Evolutionary conservation across 129 eudicot species (phyloP), one percentile per base, ranked within the genome.

Genomic region (Flaveria sonorensis): DNA sequence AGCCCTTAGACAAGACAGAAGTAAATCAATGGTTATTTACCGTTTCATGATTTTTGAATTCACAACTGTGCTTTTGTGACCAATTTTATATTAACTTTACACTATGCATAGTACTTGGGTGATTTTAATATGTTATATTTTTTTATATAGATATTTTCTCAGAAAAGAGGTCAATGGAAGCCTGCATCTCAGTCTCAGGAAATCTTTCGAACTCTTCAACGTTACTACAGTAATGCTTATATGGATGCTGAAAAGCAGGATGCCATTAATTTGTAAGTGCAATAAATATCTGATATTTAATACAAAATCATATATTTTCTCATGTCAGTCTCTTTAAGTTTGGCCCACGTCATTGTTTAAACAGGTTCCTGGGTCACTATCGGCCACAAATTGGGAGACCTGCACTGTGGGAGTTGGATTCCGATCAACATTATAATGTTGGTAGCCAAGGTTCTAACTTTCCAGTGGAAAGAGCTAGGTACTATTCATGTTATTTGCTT

Each of bases 211-310:
- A 94, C 93, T 78, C 81, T 94, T 40, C 98, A 94, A 60, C 96
- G 98, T 42, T 94, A 89, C 79, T 94, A 89, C 47, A 94, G 96
- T 67, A 94, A 91, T 76, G 97, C 96, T 15, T 94, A 94, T 86
- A 87, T 94, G 98, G 98, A 94, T 91, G 92, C 93, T 11, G 92
- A 89, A 78, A 94, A 94, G 81, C 98, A 94, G 78, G 98, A 94
- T 78, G 96, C 97, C 78, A 94, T 94, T 51, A 94, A 94, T 70
- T 87, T 94, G 98, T 91, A 75, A 87, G 98, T 83, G 70, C 40
- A 21, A 2, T 57, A 21, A 20, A 47, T 18, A 10, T 67, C 3
- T 19, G 23, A 52, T 3, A 8, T 23, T 52, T 3, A 20, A 15
- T 20, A 1, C 11, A 52, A 9, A 57, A 20, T 53, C 4, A 30